These are phyloP conservation scores for Rubia yunnanensis DNA, from an alignment of 257 asterid species.

Conservation along the genomic window DNA sequence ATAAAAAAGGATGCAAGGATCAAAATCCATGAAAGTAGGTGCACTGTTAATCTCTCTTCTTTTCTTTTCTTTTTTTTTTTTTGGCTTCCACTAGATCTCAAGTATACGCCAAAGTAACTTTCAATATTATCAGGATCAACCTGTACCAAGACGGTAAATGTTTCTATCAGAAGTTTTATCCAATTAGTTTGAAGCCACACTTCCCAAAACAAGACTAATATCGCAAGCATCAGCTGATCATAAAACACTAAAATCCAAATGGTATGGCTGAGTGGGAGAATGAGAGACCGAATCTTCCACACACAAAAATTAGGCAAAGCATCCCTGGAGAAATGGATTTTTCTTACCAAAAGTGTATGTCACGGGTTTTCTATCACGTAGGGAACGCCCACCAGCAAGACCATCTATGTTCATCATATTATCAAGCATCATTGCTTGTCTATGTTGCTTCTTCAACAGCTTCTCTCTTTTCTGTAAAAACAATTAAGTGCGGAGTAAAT, in stretches of 20 bases:
- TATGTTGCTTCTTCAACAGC: constrained; percentile 78
- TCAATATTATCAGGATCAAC: not conserved
- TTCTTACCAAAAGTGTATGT: constrained; percentile 85
- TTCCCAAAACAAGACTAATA: not conserved
- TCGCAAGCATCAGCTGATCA: not conserved
- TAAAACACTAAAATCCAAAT: not conserved
- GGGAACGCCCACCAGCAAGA: constrained; percentile 70
- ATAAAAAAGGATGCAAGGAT: not conserved
- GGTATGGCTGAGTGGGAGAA: not conserved
- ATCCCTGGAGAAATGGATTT: not conserved
- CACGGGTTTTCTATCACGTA: constrained; percentile 89
- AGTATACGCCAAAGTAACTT: not conserved
- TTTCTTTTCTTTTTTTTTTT: not conserved
- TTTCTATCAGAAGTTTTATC: not conserved
- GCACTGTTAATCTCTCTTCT: not conserved
- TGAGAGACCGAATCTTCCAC: not conserved
- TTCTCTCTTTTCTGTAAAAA: constrained; percentile 75
- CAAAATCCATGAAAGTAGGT: not conserved
- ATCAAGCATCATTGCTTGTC: constrained; percentile 91
- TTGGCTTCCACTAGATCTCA: not conserved
- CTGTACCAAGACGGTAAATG: not conserved
- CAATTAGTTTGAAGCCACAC: not conserved
- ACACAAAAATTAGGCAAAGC: not conserved
- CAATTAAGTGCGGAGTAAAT: constrained; percentile 16
- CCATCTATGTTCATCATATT: constrained; percentile 68